Base-by-base conservation (phyloP, 305 asterid genomes). In the Fraxinus baroniana region DNA sequence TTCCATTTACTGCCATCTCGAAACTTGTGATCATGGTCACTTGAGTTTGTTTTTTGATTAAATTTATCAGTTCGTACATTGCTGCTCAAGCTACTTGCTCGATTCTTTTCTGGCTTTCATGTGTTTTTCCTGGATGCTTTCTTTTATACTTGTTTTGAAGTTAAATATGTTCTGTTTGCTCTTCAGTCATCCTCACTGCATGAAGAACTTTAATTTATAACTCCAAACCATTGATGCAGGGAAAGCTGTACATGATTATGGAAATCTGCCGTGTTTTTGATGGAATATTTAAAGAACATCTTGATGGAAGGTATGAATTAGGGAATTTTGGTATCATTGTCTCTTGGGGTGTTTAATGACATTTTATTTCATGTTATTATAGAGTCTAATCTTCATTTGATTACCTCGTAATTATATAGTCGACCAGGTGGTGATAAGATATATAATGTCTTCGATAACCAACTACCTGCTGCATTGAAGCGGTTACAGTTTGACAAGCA, bases 371-470 rank as follows among this genome's bases (percentile, higher is more conserved):
- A 1, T n/a, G 46, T 60, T 26, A 44, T 1, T 4, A 6, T 37
- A 33, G 17, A 6, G 6, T 49, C 7, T 13, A 52, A 68, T n/a
- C 80, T 32, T 76, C 71, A 8, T 64, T 44, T 20, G 26, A 33
- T 70, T 84, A 37, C 84, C n/a, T 46, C 18, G 3, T 74, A 68
- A 80, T 83, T 75, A 71, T 79, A 81, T 93, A 93, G 97, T 73
- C 97, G 97, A 79, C 90, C 97, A 33, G 97, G 97, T 83, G 97
- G 97, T 83, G 97, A 93, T 82, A 91, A 92, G 86, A 87, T 93
- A 76, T 90, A 91, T 73, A 89, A 87, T 18, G 92, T 93, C 76
- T 93, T 93, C 57, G 96, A 93, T 80, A 91, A 90, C 87, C 95
- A 90, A 78, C 90, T 93, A 81, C 97, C 95, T 3, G 92, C 97